Percentiles rank a stretch among this genome's conserved stretches.
Evolutionary conservation across 2,329 filamentous ascomycete genomes (phyloP).

Genomic region (Ophiostoma pallidulum): DNA sequence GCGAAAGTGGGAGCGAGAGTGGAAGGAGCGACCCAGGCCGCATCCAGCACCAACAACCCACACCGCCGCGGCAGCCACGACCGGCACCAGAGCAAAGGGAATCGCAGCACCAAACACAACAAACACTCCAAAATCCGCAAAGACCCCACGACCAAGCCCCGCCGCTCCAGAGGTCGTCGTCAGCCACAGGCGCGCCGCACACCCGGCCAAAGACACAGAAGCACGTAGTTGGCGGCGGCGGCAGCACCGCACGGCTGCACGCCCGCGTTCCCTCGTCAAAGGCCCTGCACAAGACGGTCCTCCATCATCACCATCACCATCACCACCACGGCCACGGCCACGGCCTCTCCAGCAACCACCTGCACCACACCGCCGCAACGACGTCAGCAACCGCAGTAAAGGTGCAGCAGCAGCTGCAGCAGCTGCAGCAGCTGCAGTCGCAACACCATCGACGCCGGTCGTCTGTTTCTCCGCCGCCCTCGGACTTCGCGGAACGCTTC

Average conservation of each 20-base stretch:
- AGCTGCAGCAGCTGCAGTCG: slow-evolving; percentile 7
- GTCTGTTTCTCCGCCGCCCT: slow-evolving; percentile 30
- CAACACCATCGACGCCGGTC: slow-evolving; percentile 29
- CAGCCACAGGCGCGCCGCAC: slow-evolving; percentile 24
- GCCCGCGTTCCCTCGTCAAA: slow-evolving; percentile 45
- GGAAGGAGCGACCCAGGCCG: neutral
- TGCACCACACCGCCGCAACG: slow-evolving; percentile 10
- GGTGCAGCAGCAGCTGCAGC: slow-evolving; percentile 12
- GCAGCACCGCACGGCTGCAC: slow-evolving; percentile 35
- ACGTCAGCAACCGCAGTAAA: slow-evolving; percentile 14
- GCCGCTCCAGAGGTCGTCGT: slow-evolving; percentile 1
- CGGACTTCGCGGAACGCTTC: slow-evolving; percentile 24
- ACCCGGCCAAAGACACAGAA: slow-evolving; percentile 30
- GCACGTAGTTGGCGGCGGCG: slow-evolving; percentile 33
- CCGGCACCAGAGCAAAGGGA: neutral
- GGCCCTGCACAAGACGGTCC: slow-evolving; percentile 33
- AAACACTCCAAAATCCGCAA: neutral
- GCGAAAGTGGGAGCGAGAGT: neutral
- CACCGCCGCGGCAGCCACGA: slow-evolving; percentile 5
- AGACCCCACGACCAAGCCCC: neutral
- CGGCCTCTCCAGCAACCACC: slow-evolving; percentile 12
- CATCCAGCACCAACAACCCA: slow-evolving; percentile 1
- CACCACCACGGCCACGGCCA: neutral
- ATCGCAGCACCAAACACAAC: slow-evolving; percentile 2
- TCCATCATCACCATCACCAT: slow-evolving; percentile 1